Conservation (phyloP, 371 early-diverging fungal species). For the Mortierella sp. region DNA sequence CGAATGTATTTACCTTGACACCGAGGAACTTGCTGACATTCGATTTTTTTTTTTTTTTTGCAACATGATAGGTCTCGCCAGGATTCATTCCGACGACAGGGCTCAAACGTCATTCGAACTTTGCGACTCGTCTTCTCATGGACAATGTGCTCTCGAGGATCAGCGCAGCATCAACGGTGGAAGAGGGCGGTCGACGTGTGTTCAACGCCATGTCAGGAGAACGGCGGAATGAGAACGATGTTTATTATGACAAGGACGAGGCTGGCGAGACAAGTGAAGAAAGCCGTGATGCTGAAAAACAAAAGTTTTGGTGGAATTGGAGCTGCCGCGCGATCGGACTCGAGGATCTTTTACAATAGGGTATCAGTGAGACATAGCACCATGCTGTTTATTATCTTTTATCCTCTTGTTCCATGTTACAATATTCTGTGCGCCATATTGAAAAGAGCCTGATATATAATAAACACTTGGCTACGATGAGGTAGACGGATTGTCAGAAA, state of each 20-base stretch:
- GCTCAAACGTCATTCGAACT: slow-evolving; percentile 38
- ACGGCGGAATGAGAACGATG: slow-evolving; percentile 16
- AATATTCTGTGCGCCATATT: not conserved
- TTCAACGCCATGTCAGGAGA: slow-evolving; percentile 22
- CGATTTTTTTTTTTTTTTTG: not conserved
- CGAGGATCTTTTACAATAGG: slow-evolving; percentile 8
- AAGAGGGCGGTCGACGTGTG: slow-evolving; percentile 39
- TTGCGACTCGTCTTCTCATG: slow-evolving; percentile 44
- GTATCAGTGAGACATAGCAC: not conserved
- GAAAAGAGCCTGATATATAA: no score
- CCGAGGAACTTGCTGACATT: no score
- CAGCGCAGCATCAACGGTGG: slow-evolving; percentile 35
- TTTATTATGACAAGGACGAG: slow-evolving; percentile 21
- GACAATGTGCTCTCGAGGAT: slow-evolving; percentile 42
- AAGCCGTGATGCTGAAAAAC: slow-evolving; percentile 33
- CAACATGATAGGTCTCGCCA: slow-evolving; percentile 31
- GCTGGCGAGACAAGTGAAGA: slow-evolving; percentile 34
- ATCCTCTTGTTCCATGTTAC: not conserved
- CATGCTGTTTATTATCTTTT: not conserved
- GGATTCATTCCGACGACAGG: slow-evolving; percentile 51
- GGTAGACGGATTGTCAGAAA: no score
- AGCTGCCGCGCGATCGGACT: slow-evolving; percentile 24
- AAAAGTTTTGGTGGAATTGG: slow-evolving; percentile 54
- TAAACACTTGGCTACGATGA: no score
- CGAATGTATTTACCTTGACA: not conserved